Evolutionary conservation across 352 stramenopile genomes (phyloP).

Genomic region (Phytopythium chamaehyphon): DNA sequence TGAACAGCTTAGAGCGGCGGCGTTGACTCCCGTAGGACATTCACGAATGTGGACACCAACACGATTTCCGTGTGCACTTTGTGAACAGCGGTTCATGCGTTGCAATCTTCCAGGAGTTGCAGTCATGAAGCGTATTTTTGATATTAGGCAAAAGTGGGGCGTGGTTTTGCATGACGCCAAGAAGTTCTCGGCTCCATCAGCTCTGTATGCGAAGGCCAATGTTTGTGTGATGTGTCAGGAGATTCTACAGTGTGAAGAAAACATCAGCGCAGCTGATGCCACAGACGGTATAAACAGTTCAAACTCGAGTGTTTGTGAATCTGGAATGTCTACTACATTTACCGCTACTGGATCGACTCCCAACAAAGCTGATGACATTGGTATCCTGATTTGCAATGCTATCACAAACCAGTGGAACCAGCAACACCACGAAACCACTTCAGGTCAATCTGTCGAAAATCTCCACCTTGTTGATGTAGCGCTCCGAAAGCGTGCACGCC

Average conservation of each 20-base stretch:
- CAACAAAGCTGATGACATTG: constrained; percentile 13
- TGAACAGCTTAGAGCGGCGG: no score
- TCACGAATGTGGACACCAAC: constrained; percentile 20
- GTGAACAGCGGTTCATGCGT: constrained; percentile 41
- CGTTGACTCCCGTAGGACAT: no score
- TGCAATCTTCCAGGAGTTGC: constrained; percentile 31
- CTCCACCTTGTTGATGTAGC: constrained; percentile 31
- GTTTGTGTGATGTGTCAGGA: constrained; percentile 46
- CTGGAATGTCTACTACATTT: background rate
- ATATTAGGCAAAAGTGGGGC: constrained; percentile 40
- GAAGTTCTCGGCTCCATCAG: constrained; percentile 29
- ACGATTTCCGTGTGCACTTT: constrained; percentile 32
- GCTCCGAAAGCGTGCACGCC: constrained; percentile 29
- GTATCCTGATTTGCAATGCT: constrained; percentile 31
- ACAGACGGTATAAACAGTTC: constrained; percentile 1
- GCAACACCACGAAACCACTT: constrained; percentile 13
- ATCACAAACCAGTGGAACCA: constrained; percentile 16
- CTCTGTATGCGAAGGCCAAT: constrained; percentile 30
- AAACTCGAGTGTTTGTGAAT: background rate
- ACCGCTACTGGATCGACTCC: background rate
- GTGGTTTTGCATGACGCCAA: constrained; percentile 40
- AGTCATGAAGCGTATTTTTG: constrained; percentile 49
- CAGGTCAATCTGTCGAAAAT: constrained; percentile 4
- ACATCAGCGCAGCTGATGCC: constrained; percentile 1
- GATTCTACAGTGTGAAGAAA: constrained; percentile 31